Evolutionary conservation across 345 rosid species (phyloP).

Genomic region (Eucalyptus microcorys): DNA sequence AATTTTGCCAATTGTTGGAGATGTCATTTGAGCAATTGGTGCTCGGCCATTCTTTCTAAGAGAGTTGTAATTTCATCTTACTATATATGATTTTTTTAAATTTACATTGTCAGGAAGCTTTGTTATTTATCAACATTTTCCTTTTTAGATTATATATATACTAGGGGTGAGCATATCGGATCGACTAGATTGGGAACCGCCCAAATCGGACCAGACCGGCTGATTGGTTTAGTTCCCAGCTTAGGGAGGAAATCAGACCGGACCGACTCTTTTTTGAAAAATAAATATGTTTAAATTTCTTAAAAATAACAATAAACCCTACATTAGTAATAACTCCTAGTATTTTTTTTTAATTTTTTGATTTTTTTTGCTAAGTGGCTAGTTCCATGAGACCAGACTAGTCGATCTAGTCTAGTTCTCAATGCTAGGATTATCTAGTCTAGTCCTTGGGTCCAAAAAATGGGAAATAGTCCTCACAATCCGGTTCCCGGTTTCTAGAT

Average conservation of each 20-base stretch:
- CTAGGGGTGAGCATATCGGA: too few species aligned
- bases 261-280: background rate
- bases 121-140: background rate
- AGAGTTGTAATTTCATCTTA: background rate
- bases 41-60: background rate
- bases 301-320: too few species aligned
- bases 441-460: accelerated
- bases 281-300: background rate
- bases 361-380: background rate
- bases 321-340: too few species aligned
- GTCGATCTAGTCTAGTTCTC: accelerated
- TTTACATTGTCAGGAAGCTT: background rate
- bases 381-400: accelerated
- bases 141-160: background rate
- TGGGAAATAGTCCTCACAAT: accelerated
- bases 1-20: background rate
- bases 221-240: accelerated
- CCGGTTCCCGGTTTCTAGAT: accelerated
- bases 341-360: too few species aligned
- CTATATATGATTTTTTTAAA: background rate
- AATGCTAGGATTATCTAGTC: accelerated
- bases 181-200: accelerated
- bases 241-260: accelerated
- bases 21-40: background rate
- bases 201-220: accelerated